Conservation (phyloP, 2,329 filamentous ascomycete species). For the Botryotinia globosa region DNA sequence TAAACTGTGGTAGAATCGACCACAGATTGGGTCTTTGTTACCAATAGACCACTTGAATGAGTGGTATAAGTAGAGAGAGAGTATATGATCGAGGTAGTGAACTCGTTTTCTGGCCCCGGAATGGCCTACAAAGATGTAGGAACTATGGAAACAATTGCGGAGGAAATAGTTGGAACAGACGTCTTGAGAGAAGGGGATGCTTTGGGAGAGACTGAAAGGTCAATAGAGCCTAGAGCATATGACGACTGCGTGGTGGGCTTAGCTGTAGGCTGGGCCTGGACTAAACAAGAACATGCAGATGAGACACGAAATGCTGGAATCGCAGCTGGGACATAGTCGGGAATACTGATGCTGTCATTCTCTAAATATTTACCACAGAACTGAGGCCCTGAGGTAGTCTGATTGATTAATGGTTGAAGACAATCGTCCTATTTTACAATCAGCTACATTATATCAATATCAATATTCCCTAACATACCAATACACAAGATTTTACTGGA, state of each 20-base stretch:
- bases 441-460: neutral
- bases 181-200: neutral
- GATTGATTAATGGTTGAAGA: neutral
- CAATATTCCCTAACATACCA: neutral
- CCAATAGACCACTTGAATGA: neutral
- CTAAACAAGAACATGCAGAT: constrained; percentile 9
- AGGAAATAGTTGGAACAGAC: neutral
- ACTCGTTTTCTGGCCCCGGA: neutral
- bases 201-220: neutral
- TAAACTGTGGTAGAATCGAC: neutral
- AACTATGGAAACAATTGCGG: neutral
- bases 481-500: neutral
- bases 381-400: neutral
- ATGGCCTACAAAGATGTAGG: neutral
- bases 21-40: neutral
- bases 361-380: neutral
- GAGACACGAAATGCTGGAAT: neutral
- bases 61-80: neutral
- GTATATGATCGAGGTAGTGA: neutral
- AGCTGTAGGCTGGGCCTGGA: neutral
- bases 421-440: constrained; percentile 7
- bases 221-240: neutral
- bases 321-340: neutral
- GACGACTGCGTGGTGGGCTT: neutral
- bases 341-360: constrained; percentile 7